phyloP scores from a whole-genome alignment of 148 eudicot species.

The Rhododendron vialii region DNA sequence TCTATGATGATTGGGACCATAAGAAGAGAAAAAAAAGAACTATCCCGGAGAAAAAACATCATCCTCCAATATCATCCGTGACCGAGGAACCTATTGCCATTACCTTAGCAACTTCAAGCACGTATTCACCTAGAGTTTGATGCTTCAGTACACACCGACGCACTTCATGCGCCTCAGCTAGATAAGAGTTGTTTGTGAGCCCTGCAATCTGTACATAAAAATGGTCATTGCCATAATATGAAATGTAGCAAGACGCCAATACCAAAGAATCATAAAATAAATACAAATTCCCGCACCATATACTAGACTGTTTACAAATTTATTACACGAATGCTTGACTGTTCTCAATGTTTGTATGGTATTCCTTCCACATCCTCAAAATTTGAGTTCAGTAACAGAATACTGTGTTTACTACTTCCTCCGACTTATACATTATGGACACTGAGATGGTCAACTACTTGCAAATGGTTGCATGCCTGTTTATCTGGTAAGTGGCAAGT shows the following conservation, averaged over 20 bases:
- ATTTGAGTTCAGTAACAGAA: background rate
- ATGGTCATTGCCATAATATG: background rate
- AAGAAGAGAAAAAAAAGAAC: background rate
- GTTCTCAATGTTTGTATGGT: background rate
- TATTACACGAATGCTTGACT: background rate
- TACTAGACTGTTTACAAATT: background rate
- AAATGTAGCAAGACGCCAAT: background rate
- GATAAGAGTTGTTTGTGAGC: slow-evolving; percentile 82
- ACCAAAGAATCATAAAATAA: background rate
- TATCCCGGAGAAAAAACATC: background rate
- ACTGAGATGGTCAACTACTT: background rate
- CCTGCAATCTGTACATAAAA: slow-evolving; percentile 71
- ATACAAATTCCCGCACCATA: background rate
- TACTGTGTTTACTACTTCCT: background rate
- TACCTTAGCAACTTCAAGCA: slow-evolving; percentile 95
- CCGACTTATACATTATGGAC: background rate
- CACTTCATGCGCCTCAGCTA: slow-evolving; percentile 65
- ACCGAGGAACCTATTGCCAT: slow-evolving; percentile 1
- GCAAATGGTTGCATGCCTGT: background rate
- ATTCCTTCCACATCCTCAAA: background rate
- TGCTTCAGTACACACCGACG: slow-evolving; percentile 76
- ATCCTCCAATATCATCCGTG: background rate
- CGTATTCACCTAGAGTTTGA: slow-evolving; percentile 62
- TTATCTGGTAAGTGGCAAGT: background rate
- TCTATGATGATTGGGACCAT: slow-evolving; percentile 17